Base-by-base conservation (phyloP, 805 yeast genomes). In the Grigorovia humatica region DNA sequence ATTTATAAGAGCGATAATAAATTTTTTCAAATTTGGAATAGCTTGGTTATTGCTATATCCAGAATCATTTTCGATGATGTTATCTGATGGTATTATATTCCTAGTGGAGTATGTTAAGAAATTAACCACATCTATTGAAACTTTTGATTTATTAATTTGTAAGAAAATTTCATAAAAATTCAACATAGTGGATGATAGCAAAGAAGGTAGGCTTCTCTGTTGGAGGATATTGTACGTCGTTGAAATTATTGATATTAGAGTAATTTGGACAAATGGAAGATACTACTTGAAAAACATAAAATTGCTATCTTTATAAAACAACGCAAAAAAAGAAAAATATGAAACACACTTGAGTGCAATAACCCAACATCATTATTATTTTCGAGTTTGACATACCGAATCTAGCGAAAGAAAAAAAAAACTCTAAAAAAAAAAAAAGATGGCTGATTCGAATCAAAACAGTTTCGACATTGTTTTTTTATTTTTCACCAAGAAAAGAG, bases 1-100 rank as follows among this genome's bases (percentile, higher is more conserved):
- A 51, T 74, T 74, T 59, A 91, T 82, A 55, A 91, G 72, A 30
- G 76, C 78, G 54, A 81, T 77, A 58, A 91, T 90, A 72, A 93
- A 91, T 18, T 69, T 69, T 46, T 70, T 70, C 45, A 88, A 71
- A 0, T 82, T 64, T 3, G 80, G 79, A 11, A 69, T 61, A 30
- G 56, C 27, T 29, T 43, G 30, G 23, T 20, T 87, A 79, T n/a
- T n/a, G 18, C 4, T 17, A 2, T 98, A 97, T 51, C 91, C 77
- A 8, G 84, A 75, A 48, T 79, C 76, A 38, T 23, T 47, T 12
- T 19, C 56, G 19, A 61, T 48, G 13, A 59, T 53, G 27, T 49
- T 47, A 17, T 53, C 56, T 4, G 50, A 51, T 27, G 59, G 56
- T 7, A 66, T 63, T 13, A 66, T 56, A 15, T 64, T 58, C 13